Evolutionary conservation across 2,329 filamentous ascomycete species (phyloP), one percentile per base, ranked within the genome.

Genomic region (Cercospora sp.): DNA sequence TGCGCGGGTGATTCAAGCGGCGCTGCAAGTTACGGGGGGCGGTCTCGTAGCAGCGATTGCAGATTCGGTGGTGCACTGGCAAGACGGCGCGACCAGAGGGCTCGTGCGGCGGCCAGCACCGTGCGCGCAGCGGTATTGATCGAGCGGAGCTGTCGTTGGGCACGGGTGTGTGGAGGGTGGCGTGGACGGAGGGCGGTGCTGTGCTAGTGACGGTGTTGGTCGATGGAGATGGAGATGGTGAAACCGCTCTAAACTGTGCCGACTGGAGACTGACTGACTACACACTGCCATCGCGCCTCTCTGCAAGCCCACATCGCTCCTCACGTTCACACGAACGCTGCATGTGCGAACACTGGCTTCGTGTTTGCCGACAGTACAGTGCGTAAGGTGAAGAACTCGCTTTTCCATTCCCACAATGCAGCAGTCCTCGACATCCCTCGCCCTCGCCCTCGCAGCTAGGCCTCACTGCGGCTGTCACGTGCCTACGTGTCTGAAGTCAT

Each of bases 141-240:
- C 26, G 26, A 28, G 53, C 40, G 55, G 63, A 40, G 53, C 26
- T 58, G 53, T 58, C 30, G 26, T 31, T 31, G 26, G 28, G 36
- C 42, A 55, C 36, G 62, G 48, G 30, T 18, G 31, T 30, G 62
- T 48, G 45, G 45, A 58, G 45, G 36, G 62, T 48, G 51, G 33
- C 51, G 62, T 28, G 28, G 51, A 58, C 28, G 61, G 61, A 51
- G 48, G 31, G 18, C 51, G 51, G 13, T 26, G 51, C 45, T 33
- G 30, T 57, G 51, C 26, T 58, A 55, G 62, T 28, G 48, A 40
- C 20, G 45, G 28, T 55, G 42, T 9, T 42, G 62, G 30, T 64
- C 36, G 58, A 36, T 45, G 58, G 31, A 60, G 58, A 45, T 60
- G 58, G 31, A 36, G 58, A 60, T 58, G 26, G 58, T 60, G 58